These are phyloP conservation scores for Turnera subulata DNA, from an alignment of 345 rosid species.

Conservation along the genomic window DNA sequence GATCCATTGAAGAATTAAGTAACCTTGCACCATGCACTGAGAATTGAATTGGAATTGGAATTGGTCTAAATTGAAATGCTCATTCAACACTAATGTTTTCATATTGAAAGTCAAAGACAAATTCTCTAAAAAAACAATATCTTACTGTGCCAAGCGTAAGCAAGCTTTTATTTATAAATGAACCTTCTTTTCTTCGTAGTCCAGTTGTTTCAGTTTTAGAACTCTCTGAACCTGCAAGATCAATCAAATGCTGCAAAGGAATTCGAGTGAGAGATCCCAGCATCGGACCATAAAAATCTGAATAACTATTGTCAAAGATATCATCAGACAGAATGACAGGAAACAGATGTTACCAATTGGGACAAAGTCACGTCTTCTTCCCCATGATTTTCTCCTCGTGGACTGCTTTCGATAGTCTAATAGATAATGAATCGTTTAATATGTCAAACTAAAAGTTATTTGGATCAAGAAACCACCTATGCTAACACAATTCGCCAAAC, in stretches of 20 bases:
- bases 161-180: slow-evolving; percentile 69
- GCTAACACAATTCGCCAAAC: neutral
- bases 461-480: neutral
- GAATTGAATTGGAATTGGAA: too few species aligned
- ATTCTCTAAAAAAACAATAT: slow-evolving; percentile 2
- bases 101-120: neutral
- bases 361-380: slow-evolving; percentile 65
- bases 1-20: too few species aligned
- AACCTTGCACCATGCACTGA: too few species aligned
- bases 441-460: slow-evolving; percentile 10
- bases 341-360: slow-evolving; percentile 43
- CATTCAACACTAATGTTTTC: slow-evolving; percentile 1
- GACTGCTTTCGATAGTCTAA: slow-evolving; percentile 70
- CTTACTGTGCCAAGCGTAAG: slow-evolving; percentile 73
- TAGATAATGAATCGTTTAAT: slow-evolving; percentile 5
- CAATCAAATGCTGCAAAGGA: slow-evolving; percentile 54
- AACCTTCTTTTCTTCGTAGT: slow-evolving; percentile 69
- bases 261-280: neutral
- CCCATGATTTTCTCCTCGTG: slow-evolving; percentile 40
- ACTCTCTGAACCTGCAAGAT: slow-evolving; percentile 80
- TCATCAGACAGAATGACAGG: slow-evolving; percentile 3
- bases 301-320: slow-evolving; percentile 1
- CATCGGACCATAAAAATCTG: slow-evolving; percentile 1
- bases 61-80: too few species aligned
- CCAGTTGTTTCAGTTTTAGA: slow-evolving; percentile 77